Evolutionary conservation across 208 protist species (phyloP), one percentile per base, ranked within the genome.

Genomic region (Trypanosoma scelopori): DNA sequence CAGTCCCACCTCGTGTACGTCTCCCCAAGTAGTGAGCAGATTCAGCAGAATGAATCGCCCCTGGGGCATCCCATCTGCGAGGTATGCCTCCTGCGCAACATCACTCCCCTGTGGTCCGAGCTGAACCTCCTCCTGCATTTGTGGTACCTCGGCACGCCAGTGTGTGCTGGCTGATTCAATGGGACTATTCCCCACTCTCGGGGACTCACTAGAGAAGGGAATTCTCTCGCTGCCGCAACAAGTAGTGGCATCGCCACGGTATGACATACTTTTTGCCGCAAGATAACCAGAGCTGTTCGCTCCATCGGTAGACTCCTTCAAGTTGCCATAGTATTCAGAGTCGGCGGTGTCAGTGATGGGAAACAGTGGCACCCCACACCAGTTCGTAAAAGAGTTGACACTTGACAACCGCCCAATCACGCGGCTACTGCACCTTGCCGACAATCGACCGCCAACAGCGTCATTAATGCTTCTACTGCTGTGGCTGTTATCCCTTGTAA

Each of bases 1-100:
- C 18, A 98, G 57, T 6, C 95, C 95, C n/a, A 97, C 65, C 68
- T 95, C 97, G 61, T 94, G 46, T 22, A 52, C 42, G 61, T 97
- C 95, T 5, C 93, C 95, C 93, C 93, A 97, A 27, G 81, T 97
- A 30, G 74, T 78, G 20, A 89, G 65, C 32, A 96, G 61, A 53
- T 89, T 93, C 22, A 97, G 22, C 46, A 71, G 49, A 18, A 97
- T 45, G 30, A 60, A 79, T 28, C 84, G 59, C 5, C 87, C 85
- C n/a, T 43, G 47, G 16, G 86, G 86, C 76, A 87, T 79, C 13
- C 49, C 55, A 11, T 65, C 46, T 32, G 74, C 62, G 6, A 91
- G 65, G 18, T 84, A 71, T n/a, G 74, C 42, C 20, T 28, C 63
- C 18, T 79, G 32, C 13, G 59, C 70, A 0, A 74, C 32, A 5